Evolutionary conservation across 2,329 filamentous ascomycete genomes (phyloP).

Genomic region (Epichloe baconii): DNA sequence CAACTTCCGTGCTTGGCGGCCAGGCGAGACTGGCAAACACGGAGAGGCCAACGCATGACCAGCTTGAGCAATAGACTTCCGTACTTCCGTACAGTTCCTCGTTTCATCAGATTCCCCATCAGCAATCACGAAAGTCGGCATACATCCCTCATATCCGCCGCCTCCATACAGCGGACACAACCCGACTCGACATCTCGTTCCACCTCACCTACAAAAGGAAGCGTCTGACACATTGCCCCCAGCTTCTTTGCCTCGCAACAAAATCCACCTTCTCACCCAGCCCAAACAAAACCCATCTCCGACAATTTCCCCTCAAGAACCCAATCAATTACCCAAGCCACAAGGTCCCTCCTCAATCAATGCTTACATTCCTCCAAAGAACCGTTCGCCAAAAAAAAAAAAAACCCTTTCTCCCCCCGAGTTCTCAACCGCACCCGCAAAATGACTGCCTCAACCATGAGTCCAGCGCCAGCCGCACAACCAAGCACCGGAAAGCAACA

Average conservation of each 20-base stretch:
- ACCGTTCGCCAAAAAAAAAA: not conserved
- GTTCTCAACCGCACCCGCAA: no score
- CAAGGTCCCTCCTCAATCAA: not conserved
- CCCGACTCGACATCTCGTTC: no score
- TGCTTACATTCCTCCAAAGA: not conserved
- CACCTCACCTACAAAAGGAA: not conserved
- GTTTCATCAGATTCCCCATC: no score
- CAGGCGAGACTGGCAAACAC: no score
- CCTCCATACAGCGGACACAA: not conserved
- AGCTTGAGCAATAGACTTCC: no score
- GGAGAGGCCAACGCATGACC: no score
- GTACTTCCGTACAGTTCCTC: no score
- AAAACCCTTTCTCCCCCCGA: not conserved
- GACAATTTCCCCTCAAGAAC: not conserved
- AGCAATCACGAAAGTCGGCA: no score
- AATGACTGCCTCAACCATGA: not conserved
- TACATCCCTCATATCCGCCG: not conserved
- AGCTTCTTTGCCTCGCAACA: not conserved
- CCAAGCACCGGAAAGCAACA: conserved; percentile 28
- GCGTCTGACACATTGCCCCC: not conserved
- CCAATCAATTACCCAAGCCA: not conserved
- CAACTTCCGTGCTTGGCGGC: no score
- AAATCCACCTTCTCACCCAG: conserved; percentile 7
- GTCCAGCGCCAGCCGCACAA: not conserved
- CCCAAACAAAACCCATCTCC: not conserved